Base-by-base conservation (phyloP, 23 red algal species). In the Gracilaria domingensis region DNA sequence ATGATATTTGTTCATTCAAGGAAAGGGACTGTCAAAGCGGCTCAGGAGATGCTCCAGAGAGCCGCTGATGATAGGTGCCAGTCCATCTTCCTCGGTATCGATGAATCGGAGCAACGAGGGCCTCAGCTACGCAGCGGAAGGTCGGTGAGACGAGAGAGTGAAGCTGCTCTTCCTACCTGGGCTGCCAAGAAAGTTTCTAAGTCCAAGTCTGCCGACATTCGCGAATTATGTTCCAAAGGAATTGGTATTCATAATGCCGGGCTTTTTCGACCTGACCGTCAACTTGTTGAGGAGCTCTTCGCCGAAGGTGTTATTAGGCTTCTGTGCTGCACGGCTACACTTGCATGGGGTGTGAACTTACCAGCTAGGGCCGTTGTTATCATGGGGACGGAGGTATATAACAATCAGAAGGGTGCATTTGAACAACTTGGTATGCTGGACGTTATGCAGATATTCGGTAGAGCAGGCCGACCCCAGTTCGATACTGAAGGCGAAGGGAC, bases 341-440 rank as follows among this genome's bases (percentile, higher is more conserved):
- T 99, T 49, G 97, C 97, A 24, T 99, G 97, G 97, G 97, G 97
- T 79, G 91, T 99, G 20, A 99, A 99, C 61, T 91, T 99, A 37
- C 97, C 97, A 30, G 97, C 97, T 21, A 84, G 92, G 34, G 80
- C 89, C 21, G 91, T 96, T 29, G 83, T 99, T 11, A 99, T 99
- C 30, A 91, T 94, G 83, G 97, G 97, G 29, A 99, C 97, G 8
- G 80, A 99, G 77, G 87, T 99, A 11, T 99, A 99, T 58, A 88
- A 95, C 83, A 55, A 84, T 29, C 61, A 91, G 28, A 95, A 93
- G 45, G 97, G 97, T 36, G 93, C 90, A 24, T 96, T 88, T 77
- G 93, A 93, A 29, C 91, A 99, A 25, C 81, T 99, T 29, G 86
- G 93, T 33, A 89, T 95, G 58, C 53, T 99, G 26, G 97, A 99